phyloP scores from a whole-genome alignment of 768 basidiomycete species.

The Lyophyllum decastes region DNA sequence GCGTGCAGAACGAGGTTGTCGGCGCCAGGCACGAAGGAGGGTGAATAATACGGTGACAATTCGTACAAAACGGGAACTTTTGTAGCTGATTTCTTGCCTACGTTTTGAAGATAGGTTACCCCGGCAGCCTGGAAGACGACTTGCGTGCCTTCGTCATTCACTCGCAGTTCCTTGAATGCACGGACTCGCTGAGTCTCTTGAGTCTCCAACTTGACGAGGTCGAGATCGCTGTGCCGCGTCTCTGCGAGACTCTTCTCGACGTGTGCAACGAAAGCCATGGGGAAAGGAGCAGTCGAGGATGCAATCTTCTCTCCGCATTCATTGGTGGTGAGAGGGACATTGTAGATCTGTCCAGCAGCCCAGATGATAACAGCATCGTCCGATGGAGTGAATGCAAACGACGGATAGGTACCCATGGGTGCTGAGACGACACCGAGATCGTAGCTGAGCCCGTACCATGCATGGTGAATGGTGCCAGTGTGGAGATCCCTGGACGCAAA shows the following conservation, averaged over 20 bases:
- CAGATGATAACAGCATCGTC: conserved; percentile 68
- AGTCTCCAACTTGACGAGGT: conserved; percentile 57
- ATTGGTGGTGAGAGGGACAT: conserved; percentile 58
- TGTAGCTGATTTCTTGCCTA: conserved; percentile 30
- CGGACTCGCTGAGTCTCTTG: conserved; percentile 54
- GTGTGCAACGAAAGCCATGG: conserved; percentile 61
- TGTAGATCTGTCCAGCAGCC: conserved; percentile 72
- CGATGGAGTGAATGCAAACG: conserved; percentile 66
- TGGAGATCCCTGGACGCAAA: conserved; percentile 53
- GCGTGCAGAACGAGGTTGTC: conserved; percentile 59
- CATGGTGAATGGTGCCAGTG: conserved; percentile 63
- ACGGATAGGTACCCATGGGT: conserved; percentile 81
- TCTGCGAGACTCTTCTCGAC: conserved; percentile 67
- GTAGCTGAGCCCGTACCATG: conserved; percentile 72
- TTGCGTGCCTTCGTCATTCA: conserved; percentile 52
- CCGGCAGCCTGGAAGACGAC: conserved; percentile 74
- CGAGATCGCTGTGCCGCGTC: conserved; percentile 48
- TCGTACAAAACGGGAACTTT: conserved; percentile 52
- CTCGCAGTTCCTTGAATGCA: conserved; percentile 62
- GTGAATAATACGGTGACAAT: conserved; percentile 62
- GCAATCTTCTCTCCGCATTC: conserved; percentile 51
- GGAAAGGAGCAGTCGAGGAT: conserved; percentile 38
- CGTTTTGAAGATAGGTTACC: conserved; percentile 49
- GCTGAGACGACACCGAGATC: conserved; percentile 65
- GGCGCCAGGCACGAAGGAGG: conserved; percentile 57